These are phyloP conservation scores for Nannochloropsis salina DNA, from an alignment of 108 stramenopile genomes.

Conservation along the genomic window DNA sequence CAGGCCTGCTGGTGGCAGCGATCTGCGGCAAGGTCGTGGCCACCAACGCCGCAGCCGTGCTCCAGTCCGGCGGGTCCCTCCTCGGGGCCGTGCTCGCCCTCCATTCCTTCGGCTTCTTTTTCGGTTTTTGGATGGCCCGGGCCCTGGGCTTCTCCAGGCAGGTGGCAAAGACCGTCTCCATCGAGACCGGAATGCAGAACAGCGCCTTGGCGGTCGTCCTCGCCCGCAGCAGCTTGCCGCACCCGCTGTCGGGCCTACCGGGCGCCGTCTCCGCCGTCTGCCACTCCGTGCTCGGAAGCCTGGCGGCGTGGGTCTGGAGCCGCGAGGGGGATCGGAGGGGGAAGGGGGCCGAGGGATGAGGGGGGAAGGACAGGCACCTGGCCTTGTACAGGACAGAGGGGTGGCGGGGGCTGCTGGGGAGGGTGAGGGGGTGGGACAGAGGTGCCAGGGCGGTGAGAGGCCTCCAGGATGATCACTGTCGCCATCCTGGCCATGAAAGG, in stretches of 20 bases:
- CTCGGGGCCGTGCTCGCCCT: constrained; percentile 62
- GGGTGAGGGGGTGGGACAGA: too few relatives aligned
- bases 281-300: constrained; percentile 79
- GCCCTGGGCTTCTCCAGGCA: constrained; percentile 55
- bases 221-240: constrained; percentile 65
- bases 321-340: neutral
- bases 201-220: constrained; percentile 86
- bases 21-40: constrained; percentile 89
- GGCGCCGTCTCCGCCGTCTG: constrained; percentile 80
- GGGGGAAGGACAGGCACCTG: too few relatives aligned
- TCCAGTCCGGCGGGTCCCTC: constrained; percentile 37
- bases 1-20: constrained; percentile 62
- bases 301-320: constrained; percentile 73
- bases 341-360: neutral
- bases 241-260: constrained; percentile 54
- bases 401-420: too few relatives aligned
- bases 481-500: too few relatives aligned
- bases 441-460: too few relatives aligned
- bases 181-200: constrained; percentile 85
- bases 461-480: too few relatives aligned
- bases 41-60: constrained; percentile 57
- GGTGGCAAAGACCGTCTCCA: constrained; percentile 73
- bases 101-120: constrained; percentile 71
- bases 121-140: constrained; percentile 66
- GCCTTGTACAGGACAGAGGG: too few relatives aligned